Percentiles rank a stretch among this genome's conserved stretches.
Conservation (phyloP, 176 grass and related monocot species). For the Zea luxurians region DNA sequence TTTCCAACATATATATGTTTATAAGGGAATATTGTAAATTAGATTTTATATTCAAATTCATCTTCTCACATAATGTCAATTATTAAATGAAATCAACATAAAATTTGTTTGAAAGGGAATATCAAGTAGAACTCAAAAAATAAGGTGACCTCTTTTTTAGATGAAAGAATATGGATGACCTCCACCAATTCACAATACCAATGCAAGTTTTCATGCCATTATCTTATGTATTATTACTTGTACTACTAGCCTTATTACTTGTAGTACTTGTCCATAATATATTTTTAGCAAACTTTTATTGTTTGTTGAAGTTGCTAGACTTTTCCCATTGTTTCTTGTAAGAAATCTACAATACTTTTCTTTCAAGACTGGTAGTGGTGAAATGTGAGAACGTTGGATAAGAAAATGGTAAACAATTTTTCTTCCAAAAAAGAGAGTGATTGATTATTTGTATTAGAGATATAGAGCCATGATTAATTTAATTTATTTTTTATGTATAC, state of each 20-base stretch:
- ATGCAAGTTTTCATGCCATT: not conserved
- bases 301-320: not conserved
- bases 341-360: not conserved
- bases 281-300: not conserved
- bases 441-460: not conserved
- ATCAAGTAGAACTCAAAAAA: not conserved
- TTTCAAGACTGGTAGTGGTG: not conserved
- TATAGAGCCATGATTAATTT: not conserved
- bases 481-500: too few relatives aligned
- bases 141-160: not conserved
- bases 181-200: not conserved
- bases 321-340: not conserved
- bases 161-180: not conserved
- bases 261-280: not conserved
- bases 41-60: too few relatives aligned
- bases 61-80: not conserved
- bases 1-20: not conserved
- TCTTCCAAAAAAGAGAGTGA: not conserved
- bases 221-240: not conserved
- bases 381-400: not conserved
- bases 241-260: not conserved
- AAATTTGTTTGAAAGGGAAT: not conserved
- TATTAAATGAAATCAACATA: not conserved
- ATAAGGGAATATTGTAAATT: too few relatives aligned
- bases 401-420: not conserved